Percentiles rank a stretch among this genome's conserved stretches.
Evolutionary conservation across 768 basidiomycete species (phyloP).

Genomic region (Erythrobasidium yunnanense): DNA sequence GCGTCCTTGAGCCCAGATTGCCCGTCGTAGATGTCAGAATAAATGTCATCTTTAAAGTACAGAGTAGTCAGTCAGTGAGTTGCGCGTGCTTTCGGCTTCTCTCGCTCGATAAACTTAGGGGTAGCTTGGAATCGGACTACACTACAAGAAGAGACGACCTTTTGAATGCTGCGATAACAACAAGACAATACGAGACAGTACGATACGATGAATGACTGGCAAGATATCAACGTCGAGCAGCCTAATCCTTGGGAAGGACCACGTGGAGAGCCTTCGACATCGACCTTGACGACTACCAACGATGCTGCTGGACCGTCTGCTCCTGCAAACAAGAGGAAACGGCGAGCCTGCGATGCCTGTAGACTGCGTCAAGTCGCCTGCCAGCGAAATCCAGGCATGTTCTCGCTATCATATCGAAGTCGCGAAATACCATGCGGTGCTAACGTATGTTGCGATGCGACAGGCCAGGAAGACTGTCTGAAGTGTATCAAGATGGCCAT

Average conservation of each 20-base stretch:
- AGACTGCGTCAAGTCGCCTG: neutral
- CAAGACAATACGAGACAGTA: too few species aligned
- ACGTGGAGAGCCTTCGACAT: too few species aligned
- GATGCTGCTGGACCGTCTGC: neutral
- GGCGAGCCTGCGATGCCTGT: constrained; percentile 19
- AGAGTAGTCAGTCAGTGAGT: neutral
- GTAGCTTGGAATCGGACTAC: neutral
- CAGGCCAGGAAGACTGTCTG: neutral
- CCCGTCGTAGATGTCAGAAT: too few species aligned
- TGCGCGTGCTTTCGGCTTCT: neutral
- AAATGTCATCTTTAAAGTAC: too few species aligned
- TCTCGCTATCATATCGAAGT: neutral
- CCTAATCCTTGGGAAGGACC: too few species aligned
- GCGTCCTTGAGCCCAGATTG: too few species aligned
- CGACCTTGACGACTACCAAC: neutral
- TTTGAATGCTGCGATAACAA: too few species aligned
- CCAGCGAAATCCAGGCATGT: neutral
- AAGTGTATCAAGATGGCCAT: constrained; percentile 10
- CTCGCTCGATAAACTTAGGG: neutral
- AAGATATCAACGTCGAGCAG: too few species aligned
- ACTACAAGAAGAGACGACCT: neutral
- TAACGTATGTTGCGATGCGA: too few species aligned
- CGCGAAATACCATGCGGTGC: too few species aligned
- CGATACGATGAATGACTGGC: too few species aligned
- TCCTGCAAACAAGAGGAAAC: neutral